Base-by-base conservation (phyloP, 140 eudicot genomes). In the Ambrosia hybrid region DNA sequence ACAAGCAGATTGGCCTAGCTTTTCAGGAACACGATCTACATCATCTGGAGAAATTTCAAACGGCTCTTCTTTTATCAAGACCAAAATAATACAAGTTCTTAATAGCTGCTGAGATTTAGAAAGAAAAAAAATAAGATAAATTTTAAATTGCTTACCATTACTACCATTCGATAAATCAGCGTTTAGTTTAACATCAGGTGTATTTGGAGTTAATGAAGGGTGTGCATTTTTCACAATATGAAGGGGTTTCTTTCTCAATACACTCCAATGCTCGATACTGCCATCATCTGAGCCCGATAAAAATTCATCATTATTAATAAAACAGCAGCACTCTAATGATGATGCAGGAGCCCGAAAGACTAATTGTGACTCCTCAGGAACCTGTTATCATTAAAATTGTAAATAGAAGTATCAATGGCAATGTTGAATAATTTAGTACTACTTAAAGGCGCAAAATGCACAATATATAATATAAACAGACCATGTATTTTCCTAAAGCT, bases 251-350 rank as follows among this genome's bases (percentile, higher is more conserved):
- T 95, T 95, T 51, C 86, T 80, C 76, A 83, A 21, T 14, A 83
- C 80, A 51, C 82, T 80, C 99, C 99, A 95, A 38, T 84, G 96
- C 81, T 95, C 90, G 71, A 95, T 74, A 67, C 96, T 86, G 73
- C 99, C 99, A 78, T 95, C 97, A 86, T 95, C 96, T 2, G 97
- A 91, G 43, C 99, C 99, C 15, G 97, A 90, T 70, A 95, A 82
- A 74, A 88, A 91, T 65, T 89, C 96, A 70, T 95, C 97, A 73
- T 95, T 85, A 65, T 78, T 85, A 39, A 91, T 83, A 79, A 91
- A 95, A 76, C 97, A 91, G 57, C 99, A 84, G 79, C 97, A 88
- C 55, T 95, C 99, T 56, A 95, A 74, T 34, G 97, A 84, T 55
- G 97, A 78, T 6, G 88, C 86, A 34, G 97, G 84, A 68, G 99